Conservation (phyloP, 208 protist species). For the Tetramitus jugosus region DNA sequence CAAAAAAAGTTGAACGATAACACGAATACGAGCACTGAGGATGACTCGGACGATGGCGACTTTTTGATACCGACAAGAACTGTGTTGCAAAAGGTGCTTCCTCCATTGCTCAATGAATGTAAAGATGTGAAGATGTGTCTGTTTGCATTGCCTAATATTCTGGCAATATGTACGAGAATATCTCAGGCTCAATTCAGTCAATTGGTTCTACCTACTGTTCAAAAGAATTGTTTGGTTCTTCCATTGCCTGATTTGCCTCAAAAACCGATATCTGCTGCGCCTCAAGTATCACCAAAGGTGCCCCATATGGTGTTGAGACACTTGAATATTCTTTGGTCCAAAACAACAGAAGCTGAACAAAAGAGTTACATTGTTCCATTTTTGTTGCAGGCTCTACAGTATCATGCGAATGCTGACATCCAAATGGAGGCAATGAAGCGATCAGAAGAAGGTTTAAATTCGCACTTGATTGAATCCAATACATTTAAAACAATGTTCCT, state of each 20-base stretch:
- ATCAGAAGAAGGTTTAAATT: conserved; percentile 16
- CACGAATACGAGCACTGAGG: neutral
- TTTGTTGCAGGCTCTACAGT: neutral
- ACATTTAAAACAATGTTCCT: conserved; percentile 1
- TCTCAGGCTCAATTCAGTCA: neutral
- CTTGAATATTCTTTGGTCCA: neutral
- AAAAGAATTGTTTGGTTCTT: neutral
- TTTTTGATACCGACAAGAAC: conserved; percentile 4
- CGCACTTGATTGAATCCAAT: neutral
- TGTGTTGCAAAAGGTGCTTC: neutral
- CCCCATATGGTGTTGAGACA: neutral
- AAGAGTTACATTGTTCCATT: neutral
- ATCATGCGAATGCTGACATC: neutral
- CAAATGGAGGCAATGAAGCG: conserved; percentile 20
- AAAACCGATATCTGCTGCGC: no score
- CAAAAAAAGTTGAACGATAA: no score
- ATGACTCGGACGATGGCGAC: neutral
- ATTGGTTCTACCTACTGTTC: neutral
- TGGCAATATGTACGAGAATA: conserved; percentile 10
- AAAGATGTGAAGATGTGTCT: neutral
- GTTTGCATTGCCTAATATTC: conserved; percentile 4
- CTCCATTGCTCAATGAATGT: conserved; percentile 17
- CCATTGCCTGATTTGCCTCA: neutral
- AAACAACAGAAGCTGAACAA: neutral
- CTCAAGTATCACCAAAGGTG: conserved; percentile 2